phyloP scores from a whole-genome alignment of 805 yeast genomes.

The Saccharomyces paradoxus region DNA sequence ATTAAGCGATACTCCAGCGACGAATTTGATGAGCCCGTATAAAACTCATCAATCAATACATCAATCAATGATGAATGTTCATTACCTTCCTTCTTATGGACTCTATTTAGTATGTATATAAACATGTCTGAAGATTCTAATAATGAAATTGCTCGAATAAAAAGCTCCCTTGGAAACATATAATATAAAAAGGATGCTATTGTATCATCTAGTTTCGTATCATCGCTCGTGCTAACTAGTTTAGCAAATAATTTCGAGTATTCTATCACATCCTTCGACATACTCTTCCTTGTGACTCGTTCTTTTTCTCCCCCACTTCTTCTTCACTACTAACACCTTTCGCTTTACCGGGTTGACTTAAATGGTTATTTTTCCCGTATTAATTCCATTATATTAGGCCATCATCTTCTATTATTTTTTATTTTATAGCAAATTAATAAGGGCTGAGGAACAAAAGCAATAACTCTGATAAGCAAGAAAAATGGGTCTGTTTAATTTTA shows the following conservation, averaged over 20 bases:
- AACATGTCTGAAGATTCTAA: conserved; percentile 30
- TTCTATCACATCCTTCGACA: conserved; percentile 1
- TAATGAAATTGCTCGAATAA: conserved; percentile 28
- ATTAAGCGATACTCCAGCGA: conserved; percentile 15
- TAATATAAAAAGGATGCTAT: conserved; percentile 27
- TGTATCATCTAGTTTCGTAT: conserved; percentile 22
- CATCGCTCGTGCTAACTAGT: conserved; percentile 1
- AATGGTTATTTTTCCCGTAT: not conserved
- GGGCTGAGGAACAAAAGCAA: not conserved
- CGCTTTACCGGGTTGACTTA: not conserved
- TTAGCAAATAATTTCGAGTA: conserved; percentile 5
- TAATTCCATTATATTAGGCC: not conserved
- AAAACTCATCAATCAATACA: conserved; percentile 3
- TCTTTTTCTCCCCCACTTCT: not conserved
- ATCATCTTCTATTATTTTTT: not conserved
- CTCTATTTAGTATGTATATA: conserved; percentile 20
- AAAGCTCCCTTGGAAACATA: conserved; percentile 27
- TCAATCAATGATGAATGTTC: not conserved
- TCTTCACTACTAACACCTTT: not conserved
- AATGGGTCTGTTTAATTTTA: conserved; percentile 7
- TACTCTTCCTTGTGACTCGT: not conserved
- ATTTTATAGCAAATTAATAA: not conserved
- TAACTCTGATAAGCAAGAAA: not conserved
- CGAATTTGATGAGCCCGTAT: conserved; percentile 9
- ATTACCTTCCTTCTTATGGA: conserved; percentile 1